These are phyloP conservation scores for Tricholoma hemisulphureum DNA, from an alignment of 768 basidiomycete species.

Conservation along the genomic window DNA sequence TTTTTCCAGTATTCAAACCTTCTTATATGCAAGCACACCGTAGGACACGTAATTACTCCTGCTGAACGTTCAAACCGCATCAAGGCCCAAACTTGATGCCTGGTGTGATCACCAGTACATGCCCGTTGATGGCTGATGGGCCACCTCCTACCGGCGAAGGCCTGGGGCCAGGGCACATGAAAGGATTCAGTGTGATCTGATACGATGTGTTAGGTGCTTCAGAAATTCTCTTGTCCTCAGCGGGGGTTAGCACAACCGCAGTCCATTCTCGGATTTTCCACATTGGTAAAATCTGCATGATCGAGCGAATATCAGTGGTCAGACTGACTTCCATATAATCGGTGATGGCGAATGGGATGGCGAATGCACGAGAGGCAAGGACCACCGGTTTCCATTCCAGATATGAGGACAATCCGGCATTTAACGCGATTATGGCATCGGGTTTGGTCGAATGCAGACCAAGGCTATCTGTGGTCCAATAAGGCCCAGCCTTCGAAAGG, in stretches of 20 bases:
- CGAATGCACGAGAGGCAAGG: constrained; percentile 20
- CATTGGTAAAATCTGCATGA: background rate
- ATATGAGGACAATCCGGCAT: constrained; percentile 40
- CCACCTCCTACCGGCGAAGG: constrained; percentile 1
- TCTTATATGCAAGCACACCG: no score
- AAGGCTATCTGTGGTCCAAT: constrained; percentile 10
- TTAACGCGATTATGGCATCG: constrained; percentile 42
- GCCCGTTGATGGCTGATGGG: constrained; percentile 13
- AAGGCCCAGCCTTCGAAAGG: constrained; percentile 22
- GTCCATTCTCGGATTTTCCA: background rate
- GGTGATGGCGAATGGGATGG: constrained; percentile 26
- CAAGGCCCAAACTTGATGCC: background rate
- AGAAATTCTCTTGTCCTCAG: constrained; percentile 1
- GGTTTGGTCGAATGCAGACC: constrained; percentile 21
- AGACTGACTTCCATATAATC: constrained; percentile 19
- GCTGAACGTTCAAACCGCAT: no score
- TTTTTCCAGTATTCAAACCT: no score
- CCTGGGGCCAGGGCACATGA: constrained; percentile 19
- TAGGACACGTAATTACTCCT: no score
- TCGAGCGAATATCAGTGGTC: constrained; percentile 1
- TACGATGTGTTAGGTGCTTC: constrained; percentile 3
- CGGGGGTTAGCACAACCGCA: constrained; percentile 1
- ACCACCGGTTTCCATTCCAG: constrained; percentile 37
- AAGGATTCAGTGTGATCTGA: constrained; percentile 17
- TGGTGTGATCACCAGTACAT: constrained; percentile 14